Evolutionary conservation across 148 eudicot genomes (phyloP).

Genomic region (Rhododendron henanense): DNA sequence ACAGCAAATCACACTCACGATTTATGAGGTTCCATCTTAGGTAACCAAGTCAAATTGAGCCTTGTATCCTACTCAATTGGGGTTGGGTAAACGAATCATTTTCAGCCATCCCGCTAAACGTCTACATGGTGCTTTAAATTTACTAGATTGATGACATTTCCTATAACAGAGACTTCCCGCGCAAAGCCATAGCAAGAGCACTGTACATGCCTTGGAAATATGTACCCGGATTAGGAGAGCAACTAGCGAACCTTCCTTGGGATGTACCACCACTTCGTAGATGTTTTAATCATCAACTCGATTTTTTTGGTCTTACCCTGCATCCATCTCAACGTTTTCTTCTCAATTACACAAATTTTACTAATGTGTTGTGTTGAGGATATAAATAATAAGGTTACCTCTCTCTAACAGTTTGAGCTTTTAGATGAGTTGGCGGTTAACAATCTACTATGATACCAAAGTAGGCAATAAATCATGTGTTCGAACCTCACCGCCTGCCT

Average conservation of each 20-base stretch:
- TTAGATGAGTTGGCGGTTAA: no score
- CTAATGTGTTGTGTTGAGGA: no score
- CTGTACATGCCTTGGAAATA: not conserved
- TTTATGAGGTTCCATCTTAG: no score
- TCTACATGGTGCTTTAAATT: not conserved
- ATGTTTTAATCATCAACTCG: not conserved
- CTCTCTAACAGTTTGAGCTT: no score
- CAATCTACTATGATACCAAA: no score
- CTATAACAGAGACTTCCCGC: not conserved
- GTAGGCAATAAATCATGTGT: no score
- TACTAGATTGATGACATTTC: not conserved
- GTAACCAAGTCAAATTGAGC: not conserved
- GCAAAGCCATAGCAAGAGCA: not conserved
- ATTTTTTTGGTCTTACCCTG: no score
- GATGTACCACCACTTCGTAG: not conserved
- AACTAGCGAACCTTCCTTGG: not conserved
- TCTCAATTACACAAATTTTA: no score
- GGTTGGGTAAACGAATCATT: not conserved
- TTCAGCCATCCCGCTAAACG: not conserved
- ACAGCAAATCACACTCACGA: no score
- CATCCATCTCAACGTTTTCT: no score
- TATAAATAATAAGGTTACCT: no score
- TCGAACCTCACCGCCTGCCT: no score
- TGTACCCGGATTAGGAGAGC: not conserved
- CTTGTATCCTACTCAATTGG: not conserved